phyloP scores from a whole-genome alignment of 129 eudicot species.

The sunflower (Helianthus annuus) region DNA sequence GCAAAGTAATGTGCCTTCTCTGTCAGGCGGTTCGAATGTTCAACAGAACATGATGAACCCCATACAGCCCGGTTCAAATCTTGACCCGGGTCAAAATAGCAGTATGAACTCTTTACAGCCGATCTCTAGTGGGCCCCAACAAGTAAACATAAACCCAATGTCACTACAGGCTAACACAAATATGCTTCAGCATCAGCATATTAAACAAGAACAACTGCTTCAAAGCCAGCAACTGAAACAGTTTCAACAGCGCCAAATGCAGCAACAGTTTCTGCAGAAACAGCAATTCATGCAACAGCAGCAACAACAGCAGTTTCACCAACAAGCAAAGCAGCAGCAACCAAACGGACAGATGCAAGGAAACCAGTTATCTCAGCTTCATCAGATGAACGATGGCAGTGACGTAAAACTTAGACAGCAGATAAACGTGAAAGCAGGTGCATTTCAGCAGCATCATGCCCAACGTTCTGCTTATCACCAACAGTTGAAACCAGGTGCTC shows the following conservation, averaged over 20 bases:
- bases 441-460: constrained; percentile 72
- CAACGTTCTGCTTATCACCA: constrained; percentile 66
- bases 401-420: constrained; percentile 67
- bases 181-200: constrained; percentile 59
- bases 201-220: constrained; percentile 75
- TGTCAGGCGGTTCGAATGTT: constrained; percentile 45
- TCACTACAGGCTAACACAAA: constrained; percentile 51
- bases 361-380: constrained; percentile 66
- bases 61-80: constrained; percentile 55
- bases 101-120: constrained; percentile 62
- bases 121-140: constrained; percentile 64
- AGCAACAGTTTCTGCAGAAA: constrained; percentile 54
- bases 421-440: constrained; percentile 60
- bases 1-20: constrained; percentile 60
- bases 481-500: constrained; percentile 60
- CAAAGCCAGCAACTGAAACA: constrained; percentile 67
- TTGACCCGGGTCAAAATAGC: constrained; percentile 63
- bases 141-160: constrained; percentile 58
- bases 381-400: constrained; percentile 60
- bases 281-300: constrained; percentile 57
- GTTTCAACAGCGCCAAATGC: constrained; percentile 62
- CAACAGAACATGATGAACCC: constrained; percentile 61
- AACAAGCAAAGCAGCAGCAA: constrained; percentile 45
- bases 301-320: constrained; percentile 45
- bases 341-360: constrained; percentile 43